phyloP scores from a whole-genome alignment of 2,329 filamentous ascomycete species.

The Colletotrichum spaethianum region DNA sequence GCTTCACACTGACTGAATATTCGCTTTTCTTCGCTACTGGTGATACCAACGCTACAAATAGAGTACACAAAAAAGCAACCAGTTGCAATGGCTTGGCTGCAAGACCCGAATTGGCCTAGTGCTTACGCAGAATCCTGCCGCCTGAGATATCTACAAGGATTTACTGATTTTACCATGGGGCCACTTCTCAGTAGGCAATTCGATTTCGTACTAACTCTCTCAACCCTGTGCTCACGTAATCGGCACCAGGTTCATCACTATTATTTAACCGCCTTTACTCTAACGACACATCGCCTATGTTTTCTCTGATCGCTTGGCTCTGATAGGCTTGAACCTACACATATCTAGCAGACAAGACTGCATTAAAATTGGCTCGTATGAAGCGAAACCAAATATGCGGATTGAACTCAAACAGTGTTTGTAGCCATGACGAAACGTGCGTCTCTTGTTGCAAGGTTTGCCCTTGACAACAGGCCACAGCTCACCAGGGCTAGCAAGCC shows the following conservation, averaged over 20 bases:
- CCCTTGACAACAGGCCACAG: background rate
- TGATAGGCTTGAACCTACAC: background rate
- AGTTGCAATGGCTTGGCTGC: background rate
- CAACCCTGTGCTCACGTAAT: background rate
- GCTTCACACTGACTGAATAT: too few relatives aligned
- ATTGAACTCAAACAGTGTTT: background rate
- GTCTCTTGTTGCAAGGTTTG: background rate
- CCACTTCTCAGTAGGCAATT: background rate
- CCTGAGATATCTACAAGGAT: background rate
- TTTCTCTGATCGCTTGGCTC: background rate
- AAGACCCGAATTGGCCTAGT: background rate
- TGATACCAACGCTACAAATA: background rate
- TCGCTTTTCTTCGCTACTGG: background rate
- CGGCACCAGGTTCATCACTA: background rate
- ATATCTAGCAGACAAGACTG: background rate
- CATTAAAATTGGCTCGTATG: rapidly evolving
- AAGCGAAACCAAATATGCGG: background rate
- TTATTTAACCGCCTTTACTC: background rate
- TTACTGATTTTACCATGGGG: too few relatives aligned
- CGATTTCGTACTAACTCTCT: background rate
- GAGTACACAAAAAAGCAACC: background rate
- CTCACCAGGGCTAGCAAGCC: conserved; percentile 17
- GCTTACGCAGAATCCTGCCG: background rate
- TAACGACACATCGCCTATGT: background rate
- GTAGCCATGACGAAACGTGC: background rate